Evolutionary conservation across 78 protist genomes (phyloP), one percentile per base, ranked within the genome.

Genomic region (Planoprotostelium fungivorum): DNA sequence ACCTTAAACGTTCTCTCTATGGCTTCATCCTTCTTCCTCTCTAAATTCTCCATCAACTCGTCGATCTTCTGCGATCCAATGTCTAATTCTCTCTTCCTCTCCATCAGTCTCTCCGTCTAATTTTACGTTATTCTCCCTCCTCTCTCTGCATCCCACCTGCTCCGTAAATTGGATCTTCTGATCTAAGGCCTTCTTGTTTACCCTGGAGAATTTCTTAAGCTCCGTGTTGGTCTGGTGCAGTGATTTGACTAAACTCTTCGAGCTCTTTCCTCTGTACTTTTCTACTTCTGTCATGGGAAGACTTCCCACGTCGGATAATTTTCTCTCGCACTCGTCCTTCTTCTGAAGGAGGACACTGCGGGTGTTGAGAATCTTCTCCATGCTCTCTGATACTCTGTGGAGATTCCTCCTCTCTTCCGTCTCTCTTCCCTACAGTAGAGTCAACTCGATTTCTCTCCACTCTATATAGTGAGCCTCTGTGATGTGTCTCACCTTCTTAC

Each of bases 171-270:
- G 38, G n/a, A 37, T 37, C 89, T 94, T 97, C 89, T 98, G 99
- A 25, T 99, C 99, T 36, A 96, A 34, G 34, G 99, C 99, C 94
- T 98, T 98, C 91, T 98, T 96, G 97, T 99, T 99, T 34, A 98
- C 98, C 83, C 97, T 96, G 38, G 88, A 38, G 89, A 88, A 95
- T 85, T 91, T 31, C 35, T 88, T 88, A 38, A 99, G 89, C 83
- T 94, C n/a, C 83, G 87, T 91, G 51, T 93, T 93, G 28, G 63
- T 84, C 1, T 28, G 28, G 29, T 51, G 28, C 31, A 93, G 31
- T 35, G 39, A 85, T 1, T 63, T 90, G 35, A 35, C 86, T 9
- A 92, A 88, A 36, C 85, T 38, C 5, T 92, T 83, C 84, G 51
- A 84, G 28, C 34, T 35, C 0, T 84, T 5, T 36, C 83, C 73